Percentiles rank a stretch among this genome's conserved stretches.
Conservation (phyloP, 495 filamentous ascomycete genomes). For the Xylaria nigripes region DNA sequence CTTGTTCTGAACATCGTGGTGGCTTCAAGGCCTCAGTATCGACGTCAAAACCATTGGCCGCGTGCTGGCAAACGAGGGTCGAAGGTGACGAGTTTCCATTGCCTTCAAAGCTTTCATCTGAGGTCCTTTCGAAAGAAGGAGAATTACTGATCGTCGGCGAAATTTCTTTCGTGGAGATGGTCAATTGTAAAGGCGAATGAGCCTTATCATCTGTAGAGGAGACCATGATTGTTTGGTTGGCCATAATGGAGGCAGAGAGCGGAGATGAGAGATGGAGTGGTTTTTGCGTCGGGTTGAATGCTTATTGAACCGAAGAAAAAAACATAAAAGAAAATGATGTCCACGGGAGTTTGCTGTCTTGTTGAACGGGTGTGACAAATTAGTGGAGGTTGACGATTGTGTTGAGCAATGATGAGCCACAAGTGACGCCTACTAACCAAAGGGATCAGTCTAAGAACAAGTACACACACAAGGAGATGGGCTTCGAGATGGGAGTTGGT, state of each 20-base stretch:
- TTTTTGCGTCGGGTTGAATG: not conserved
- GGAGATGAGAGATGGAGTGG: not conserved
- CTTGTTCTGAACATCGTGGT: conserved; percentile 15
- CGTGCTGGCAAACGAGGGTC: conserved; percentile 29
- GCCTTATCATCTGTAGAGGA: conserved; percentile 14
- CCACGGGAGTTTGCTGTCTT: not conserved
- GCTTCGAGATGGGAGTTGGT: not conserved
- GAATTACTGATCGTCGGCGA: not conserved
- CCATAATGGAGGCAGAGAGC: no score
- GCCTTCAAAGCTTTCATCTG: conserved; percentile 10
- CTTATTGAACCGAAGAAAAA: not conserved
- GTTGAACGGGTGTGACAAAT: not conserved
- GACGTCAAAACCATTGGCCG: conserved; percentile 38
- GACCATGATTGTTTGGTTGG: not conserved
- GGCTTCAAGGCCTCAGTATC: conserved; percentile 42
- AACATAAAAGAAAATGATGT: not conserved
- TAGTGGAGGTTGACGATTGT: not conserved
- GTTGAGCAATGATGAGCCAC: not conserved
- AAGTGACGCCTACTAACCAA: not conserved
- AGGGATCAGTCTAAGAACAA: not conserved
- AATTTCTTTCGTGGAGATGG: conserved; percentile 22
- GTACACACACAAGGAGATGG: not conserved
- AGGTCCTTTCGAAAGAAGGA: conserved; percentile 19
- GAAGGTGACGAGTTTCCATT: conserved; percentile 28
- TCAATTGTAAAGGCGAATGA: conserved; percentile 25